Conservation (phyloP, 2,329 filamentous ascomycete genomes). For the Fusarium sp. region DNA sequence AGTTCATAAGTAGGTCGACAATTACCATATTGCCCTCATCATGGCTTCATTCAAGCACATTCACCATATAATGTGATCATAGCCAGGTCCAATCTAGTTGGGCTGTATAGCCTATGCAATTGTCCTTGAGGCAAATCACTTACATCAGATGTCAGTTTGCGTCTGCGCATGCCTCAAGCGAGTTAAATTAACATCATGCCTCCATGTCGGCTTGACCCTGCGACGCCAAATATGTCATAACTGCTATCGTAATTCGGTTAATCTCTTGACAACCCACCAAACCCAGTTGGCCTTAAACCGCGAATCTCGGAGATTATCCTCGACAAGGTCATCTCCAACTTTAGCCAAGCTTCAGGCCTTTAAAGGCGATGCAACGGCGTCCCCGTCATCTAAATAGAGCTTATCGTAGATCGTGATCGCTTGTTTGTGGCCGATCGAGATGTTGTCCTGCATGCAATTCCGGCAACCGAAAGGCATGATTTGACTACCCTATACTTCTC, state of each 20-base stretch:
- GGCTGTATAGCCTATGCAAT: not conserved
- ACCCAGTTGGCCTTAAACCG: slow-evolving; percentile 66
- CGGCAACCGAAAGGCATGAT: slow-evolving; percentile 70
- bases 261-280: slow-evolving; percentile 65
- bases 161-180: not conserved
- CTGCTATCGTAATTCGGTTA: slow-evolving; percentile 51
- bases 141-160: not conserved
- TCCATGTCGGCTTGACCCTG: slow-evolving; percentile 32
- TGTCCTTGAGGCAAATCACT: not conserved
- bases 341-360: slow-evolving; percentile 62
- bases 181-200: not conserved
- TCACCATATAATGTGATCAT: not conserved
- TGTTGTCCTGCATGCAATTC: slow-evolving; percentile 58
- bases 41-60: not conserved
- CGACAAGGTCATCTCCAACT: slow-evolving; percentile 75
- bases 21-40: not conserved
- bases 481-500: slow-evolving; percentile 67
- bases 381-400: slow-evolving; percentile 66
- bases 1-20: not conserved
- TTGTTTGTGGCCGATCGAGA: slow-evolving; percentile 65
- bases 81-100: too few species aligned
- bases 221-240: slow-evolving; percentile 66
- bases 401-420: slow-evolving; percentile 67
- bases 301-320: slow-evolving; percentile 65
- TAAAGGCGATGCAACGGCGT: slow-evolving; percentile 57